Percentiles rank a stretch among this genome's conserved stretches.
Evolutionary conservation across 1,139 yeast species (phyloP).

Genomic region (Suhomyces terraborum): DNA sequence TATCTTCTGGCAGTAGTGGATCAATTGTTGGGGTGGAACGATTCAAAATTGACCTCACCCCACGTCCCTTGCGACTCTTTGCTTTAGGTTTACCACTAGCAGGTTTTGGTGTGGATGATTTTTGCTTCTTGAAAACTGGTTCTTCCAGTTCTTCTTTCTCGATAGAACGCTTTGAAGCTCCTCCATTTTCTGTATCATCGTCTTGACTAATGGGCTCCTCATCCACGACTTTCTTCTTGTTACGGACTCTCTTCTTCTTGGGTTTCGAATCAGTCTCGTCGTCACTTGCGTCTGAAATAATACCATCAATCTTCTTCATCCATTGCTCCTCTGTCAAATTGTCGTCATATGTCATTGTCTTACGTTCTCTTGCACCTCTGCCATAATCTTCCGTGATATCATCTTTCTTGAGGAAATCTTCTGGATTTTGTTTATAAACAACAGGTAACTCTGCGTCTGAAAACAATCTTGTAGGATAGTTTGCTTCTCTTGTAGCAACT

Average conservation of each 20-base stretch:
- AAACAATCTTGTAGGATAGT: slow-evolving; percentile 54
- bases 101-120: slow-evolving; percentile 31
- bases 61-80: slow-evolving; percentile 19
- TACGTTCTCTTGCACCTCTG: slow-evolving; percentile 67
- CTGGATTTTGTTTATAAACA: slow-evolving; percentile 55
- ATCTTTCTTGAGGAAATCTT: slow-evolving; percentile 49
- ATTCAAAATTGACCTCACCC: slow-evolving; percentile 29
- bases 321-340: slow-evolving; percentile 78
- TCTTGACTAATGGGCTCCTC: slow-evolving; percentile 17
- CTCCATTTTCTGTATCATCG: slow-evolving; percentile 20
- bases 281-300: slow-evolving; percentile 40
- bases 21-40: slow-evolving; percentile 43
- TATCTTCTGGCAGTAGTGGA: slow-evolving; percentile 43
- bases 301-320: slow-evolving; percentile 61
- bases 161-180: background rate
- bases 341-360: slow-evolving; percentile 62
- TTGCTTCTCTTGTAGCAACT: slow-evolving; percentile 40
- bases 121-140: slow-evolving; percentile 23
- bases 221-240: slow-evolving; percentile 26
- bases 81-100: slow-evolving; percentile 19
- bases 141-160: slow-evolving; percentile 14
- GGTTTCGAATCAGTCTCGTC: slow-evolving; percentile 27
- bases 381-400: slow-evolving; percentile 49
- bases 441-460: slow-evolving; percentile 67
- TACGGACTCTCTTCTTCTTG: slow-evolving; percentile 29